Evolutionary conservation across 371 early-diverging fungal species (phyloP).

Genomic region (Mortierella sp.): DNA sequence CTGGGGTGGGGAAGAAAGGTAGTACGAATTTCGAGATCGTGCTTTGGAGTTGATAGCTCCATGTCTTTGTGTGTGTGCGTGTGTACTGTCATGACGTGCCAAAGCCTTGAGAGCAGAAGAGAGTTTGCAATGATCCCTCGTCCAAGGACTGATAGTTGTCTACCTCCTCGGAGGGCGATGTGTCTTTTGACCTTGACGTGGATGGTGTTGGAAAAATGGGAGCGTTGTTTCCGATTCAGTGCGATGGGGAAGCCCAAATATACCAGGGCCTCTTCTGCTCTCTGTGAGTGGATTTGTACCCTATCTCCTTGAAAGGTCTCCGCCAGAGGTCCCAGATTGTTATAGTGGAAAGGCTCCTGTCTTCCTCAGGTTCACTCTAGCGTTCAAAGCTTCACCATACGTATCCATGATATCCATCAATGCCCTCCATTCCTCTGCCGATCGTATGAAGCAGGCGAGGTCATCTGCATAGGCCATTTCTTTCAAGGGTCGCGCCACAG

Average conservation of each 20-base stretch:
- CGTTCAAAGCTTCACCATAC: constrained; percentile 3
- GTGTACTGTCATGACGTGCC: constrained; percentile 42
- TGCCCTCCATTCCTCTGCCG: neutral
- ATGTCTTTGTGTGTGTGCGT: neutral
- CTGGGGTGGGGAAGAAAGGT: constrained; percentile 6
- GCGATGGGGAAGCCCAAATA: constrained; percentile 3
- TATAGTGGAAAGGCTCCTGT: constrained; percentile 8
- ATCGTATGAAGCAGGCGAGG: neutral
- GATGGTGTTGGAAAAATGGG: neutral
- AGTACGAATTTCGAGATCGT: neutral
- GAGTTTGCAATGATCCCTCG: constrained; percentile 29
- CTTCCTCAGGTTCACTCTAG: constrained; percentile 7
- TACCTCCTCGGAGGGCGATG: constrained; percentile 8
- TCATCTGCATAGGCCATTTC: constrained; percentile 17
- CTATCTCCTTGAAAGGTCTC: neutral
- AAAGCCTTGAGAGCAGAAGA: constrained; percentile 34
- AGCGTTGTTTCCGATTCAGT: neutral
- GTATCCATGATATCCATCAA: neutral
- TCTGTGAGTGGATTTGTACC: neutral
- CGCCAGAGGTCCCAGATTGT: neutral
- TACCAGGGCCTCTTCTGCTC: neutral
- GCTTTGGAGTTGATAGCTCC: neutral
- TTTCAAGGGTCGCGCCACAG: neutral
- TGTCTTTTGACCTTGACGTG: constrained; percentile 2
- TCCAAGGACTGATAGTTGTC: constrained; percentile 36